Evolutionary conservation across 495 filamentous ascomycete genomes (phyloP), one percentile per base, ranked within the genome.

Genomic region (Cryomyces minteri): DNA sequence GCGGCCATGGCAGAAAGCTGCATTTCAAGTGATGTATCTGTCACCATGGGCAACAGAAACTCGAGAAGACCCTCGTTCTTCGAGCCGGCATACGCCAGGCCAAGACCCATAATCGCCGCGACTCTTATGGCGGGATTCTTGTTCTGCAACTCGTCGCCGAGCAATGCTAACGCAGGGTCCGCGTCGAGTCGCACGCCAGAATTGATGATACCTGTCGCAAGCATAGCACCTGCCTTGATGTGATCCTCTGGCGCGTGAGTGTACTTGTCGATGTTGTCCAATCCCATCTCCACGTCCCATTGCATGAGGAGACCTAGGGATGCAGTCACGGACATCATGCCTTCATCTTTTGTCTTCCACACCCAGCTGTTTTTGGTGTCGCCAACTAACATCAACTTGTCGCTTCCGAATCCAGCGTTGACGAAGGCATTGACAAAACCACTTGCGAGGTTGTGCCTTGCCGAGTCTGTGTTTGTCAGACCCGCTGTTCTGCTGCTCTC

Each of bases 321-420:
- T 6, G 90, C 90, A 11, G 88, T 82, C 4, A 88, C 94, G 14
- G 88, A 94, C 62, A 94, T 72, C 88, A 92, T 92, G 51, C 88
- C 88, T 51, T 94, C 88, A 33, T 94, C 88, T 63, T 96, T 96
- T 8, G 92, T 96, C 67, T 96, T 99, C 82, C 86, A 96, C 4
- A 96, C 82, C 92, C 92, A 99, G 49, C 79, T 80, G 34, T 80
- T 77, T 66, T 90, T 87, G 41, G 74, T 69, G 5, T 76, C 77
- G 32, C 74, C 68, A 30, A 82, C 79, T 36, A 96, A 71, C 87
- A 99, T 93, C 76, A 96, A 79, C 69, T 94, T 94, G 58, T 99
- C 90, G 43, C 81, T 82, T 25, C 86, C 85, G 55, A 87, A 99
- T 25, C 90, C 90, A 45, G 88, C 86, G 53, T 99, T 99, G 42